These are phyloP conservation scores for Biscogniauxia sp. DNA, from an alignment of 2,329 filamentous ascomycete species.

Conservation along the genomic window DNA sequence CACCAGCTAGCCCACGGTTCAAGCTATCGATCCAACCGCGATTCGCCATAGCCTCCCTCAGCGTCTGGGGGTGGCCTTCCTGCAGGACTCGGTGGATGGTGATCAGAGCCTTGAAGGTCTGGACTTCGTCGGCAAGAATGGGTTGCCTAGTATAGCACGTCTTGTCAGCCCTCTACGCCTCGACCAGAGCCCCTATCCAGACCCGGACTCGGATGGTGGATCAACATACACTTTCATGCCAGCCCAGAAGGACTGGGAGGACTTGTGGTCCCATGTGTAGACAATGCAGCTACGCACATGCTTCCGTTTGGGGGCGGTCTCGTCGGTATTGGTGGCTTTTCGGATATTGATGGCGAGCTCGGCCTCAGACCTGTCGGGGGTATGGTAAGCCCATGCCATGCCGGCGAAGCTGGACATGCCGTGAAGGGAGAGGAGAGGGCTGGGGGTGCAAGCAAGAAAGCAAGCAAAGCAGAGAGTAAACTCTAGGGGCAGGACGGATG, in stretches of 20 bases:
- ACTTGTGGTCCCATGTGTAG: conserved; percentile 99
- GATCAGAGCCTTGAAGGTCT: conserved; percentile 98
- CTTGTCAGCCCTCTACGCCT: conserved; percentile 13
- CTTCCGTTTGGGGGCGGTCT: conserved; percentile 73
- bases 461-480: not conserved
- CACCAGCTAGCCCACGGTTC: conserved; percentile 76
- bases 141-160: conserved; percentile 64
- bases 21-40: conserved; percentile 90
- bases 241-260: conserved; percentile 90
- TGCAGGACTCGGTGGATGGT: conserved; percentile 97
- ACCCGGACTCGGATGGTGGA: not conserved
- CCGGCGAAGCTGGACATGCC: conserved; percentile 17
- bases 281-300: conserved; percentile 98
- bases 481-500: conserved; percentile 4
- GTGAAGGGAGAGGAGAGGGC: conserved; percentile 1
- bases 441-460: not conserved
- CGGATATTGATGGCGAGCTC: conserved; percentile 69
- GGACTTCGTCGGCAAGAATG: conserved; percentile 96
- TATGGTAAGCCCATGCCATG: conserved; percentile 17
- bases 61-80: conserved; percentile 84
- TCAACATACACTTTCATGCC: conserved; percentile 91
- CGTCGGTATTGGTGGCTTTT: conserved; percentile 67
- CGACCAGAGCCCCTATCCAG: not conserved
- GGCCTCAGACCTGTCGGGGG: conserved; percentile 56
- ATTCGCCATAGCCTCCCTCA: conserved; percentile 87